Evolutionary conservation across 2,329 filamentous ascomycete genomes (phyloP), one percentile per base, ranked within the genome.

Genomic region (Dactylellina sp.): DNA sequence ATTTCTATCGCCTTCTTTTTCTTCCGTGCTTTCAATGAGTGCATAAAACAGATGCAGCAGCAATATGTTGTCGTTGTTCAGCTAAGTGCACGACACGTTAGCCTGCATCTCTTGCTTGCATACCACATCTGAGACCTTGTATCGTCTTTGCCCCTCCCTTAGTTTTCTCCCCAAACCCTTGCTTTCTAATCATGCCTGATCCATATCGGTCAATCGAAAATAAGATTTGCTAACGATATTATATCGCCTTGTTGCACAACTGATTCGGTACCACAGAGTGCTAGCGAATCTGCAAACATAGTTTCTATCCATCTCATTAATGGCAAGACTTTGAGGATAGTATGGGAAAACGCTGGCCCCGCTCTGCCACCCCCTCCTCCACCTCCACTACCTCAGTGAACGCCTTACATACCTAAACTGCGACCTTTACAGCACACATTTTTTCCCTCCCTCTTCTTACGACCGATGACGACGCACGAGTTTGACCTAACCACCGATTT

Each of bases 271-370:
- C 53, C 57, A 63, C 50, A 75, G 71, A 75, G 71, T 47, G 71
- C 71, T 50, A 75, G 71, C 62, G 71, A 75, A 63, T 75, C 71
- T 49, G 71, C 71, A 37, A 75, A 75, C 40, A 75, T 75, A 28
- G 63, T 75, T 16, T 75, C 71, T 22, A 75, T 75, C 57, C 71
- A 75, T 52, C 62, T 75, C 20, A 75, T 75, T 44, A 75, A 75
- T 24, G 71, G 71, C 40, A 75, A 75, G 22, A 75, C 71, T n/a
- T 59, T 75, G 55, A 62, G 71, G 46, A 75, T 75, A 62, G 71
- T 75, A 59, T 75, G 71, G 71, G 71, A 75, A 56, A 75, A 75
- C 35, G 71, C 71, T 28, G 71, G 71, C 49, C 71, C 71, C 39
- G 61, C 70, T 44, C 39, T 66, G 50, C 70, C 53, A 39, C 70